Percentiles rank a stretch among this genome's conserved stretches.
Evolutionary conservation across 1,284 basidiomycete genomes (phyloP).

Genomic region (Ceratobasidium papillatum): DNA sequence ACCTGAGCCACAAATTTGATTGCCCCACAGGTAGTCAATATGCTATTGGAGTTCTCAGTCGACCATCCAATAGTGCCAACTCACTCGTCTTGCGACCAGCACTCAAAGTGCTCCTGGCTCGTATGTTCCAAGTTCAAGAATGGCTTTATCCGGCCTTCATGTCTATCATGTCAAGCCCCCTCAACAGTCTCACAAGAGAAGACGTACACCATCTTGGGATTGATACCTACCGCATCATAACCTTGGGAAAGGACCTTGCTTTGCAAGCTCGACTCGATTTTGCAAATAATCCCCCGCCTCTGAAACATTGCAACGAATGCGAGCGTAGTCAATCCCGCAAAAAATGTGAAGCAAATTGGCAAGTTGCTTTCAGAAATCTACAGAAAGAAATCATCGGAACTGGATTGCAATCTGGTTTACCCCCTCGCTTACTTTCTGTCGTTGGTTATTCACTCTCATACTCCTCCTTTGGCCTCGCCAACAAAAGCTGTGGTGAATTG

Average conservation of each 20-base stretch:
- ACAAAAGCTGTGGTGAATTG: background rate
- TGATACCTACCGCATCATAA: background rate
- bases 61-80: background rate
- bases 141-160: background rate
- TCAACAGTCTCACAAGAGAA: background rate
- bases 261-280: background rate
- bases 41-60: background rate
- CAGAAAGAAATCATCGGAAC: background rate
- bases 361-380: background rate
- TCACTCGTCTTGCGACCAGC: background rate
- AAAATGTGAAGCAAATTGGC: background rate
- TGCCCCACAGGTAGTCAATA: background rate
- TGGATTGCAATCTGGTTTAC: background rate
- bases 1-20: background rate
- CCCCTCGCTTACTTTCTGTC: background rate
- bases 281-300: background rate
- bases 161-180: background rate
- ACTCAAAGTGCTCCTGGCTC: background rate
- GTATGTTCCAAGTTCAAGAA: background rate
- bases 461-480: background rate
- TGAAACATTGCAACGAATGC: background rate
- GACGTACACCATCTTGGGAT: background rate
- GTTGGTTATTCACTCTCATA: background rate
- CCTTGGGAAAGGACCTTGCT: background rate
- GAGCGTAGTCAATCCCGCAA: background rate